Percentiles rank a stretch among this genome's conserved stretches.
phyloP scores from a whole-genome alignment of 2,329 filamentous ascomycete genomes.

The Colletotrichum endophyticum region DNA sequence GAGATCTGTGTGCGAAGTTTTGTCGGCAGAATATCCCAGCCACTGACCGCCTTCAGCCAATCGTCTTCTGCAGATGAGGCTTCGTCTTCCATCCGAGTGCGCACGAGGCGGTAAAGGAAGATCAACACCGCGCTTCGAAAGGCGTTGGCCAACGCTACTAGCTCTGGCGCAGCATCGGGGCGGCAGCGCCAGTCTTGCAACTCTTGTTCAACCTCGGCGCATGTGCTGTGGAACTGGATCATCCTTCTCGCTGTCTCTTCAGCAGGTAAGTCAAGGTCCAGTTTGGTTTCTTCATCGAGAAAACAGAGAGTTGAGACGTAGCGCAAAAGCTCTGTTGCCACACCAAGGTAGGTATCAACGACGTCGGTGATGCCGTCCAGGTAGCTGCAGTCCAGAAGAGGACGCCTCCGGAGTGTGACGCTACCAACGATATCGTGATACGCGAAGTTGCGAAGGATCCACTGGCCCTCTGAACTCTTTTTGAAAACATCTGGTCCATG shows the following conservation, averaged over 20 bases:
- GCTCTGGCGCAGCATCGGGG: not conserved
- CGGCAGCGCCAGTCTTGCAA: constrained; percentile 8
- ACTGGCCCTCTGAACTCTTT: constrained; percentile 17
- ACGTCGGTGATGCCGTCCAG: constrained; percentile 20
- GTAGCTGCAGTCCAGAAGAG: constrained; percentile 15
- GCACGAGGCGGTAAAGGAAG: constrained; percentile 2
- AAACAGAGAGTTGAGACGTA: not conserved
- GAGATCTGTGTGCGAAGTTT: constrained; percentile 12
- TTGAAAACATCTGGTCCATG: constrained; percentile 15
- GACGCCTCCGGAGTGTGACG: constrained; percentile 8
- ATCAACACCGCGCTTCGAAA: constrained; percentile 6
- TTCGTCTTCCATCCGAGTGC: not conserved
- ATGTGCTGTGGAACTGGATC: not conserved
- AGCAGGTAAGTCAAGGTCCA: not conserved
- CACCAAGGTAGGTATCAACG: constrained; percentile 20
- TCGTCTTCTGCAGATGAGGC: not conserved
- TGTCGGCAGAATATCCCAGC: not conserved
- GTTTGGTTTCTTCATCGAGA: constrained; percentile 4
- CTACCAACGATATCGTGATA: constrained; percentile 22
- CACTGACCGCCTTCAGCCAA: not conserved
- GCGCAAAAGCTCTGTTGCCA: constrained; percentile 14
- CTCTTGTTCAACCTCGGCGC: constrained; percentile 1
- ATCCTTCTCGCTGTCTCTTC: not conserved
- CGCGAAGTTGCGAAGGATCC: constrained; percentile 23
- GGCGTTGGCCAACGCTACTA: constrained; percentile 1